These are phyloP conservation scores for Graphilbum sp. DNA, from an alignment of 2,329 filamentous ascomycete genomes.

Conservation along the genomic window DNA sequence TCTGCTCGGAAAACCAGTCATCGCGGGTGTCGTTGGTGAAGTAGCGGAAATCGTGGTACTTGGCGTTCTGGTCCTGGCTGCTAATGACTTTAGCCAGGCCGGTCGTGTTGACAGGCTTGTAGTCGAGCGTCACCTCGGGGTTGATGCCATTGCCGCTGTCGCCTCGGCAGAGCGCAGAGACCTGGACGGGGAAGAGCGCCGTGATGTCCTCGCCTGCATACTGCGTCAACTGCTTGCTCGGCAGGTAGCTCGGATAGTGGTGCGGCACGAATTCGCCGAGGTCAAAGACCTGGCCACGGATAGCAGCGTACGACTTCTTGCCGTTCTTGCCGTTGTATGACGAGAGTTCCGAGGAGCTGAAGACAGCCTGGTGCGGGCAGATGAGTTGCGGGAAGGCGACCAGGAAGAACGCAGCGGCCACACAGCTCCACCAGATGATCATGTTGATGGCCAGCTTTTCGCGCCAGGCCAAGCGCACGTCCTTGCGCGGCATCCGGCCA, in stretches of 20 bases:
- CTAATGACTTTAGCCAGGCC: constrained; percentile 50
- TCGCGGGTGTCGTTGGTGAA: constrained; percentile 67
- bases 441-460: constrained; percentile 98
- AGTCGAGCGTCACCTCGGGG: constrained; percentile 67
- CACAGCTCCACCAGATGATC: constrained; percentile 82
- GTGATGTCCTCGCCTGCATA: constrained; percentile 87
- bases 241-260: constrained; percentile 59
- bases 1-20: constrained; percentile 87
- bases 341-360: constrained; percentile 59
- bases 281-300: constrained; percentile 83
- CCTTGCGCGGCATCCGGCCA: constrained; percentile 79
- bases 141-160: constrained; percentile 46
- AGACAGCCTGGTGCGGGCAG: constrained; percentile 84
- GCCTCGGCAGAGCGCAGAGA: constrained; percentile 79
- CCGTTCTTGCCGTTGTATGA: constrained; percentile 56
- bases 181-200: constrained; percentile 79
- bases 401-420: constrained; percentile 71
- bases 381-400: constrained; percentile 74
- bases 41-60: constrained; percentile 86
- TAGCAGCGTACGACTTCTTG: constrained; percentile 52
- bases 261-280: constrained; percentile 53
- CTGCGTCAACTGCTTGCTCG: constrained; percentile 48
- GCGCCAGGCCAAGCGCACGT: constrained; percentile 84
- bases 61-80: constrained; percentile 51
- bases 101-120: constrained; percentile 59